phyloP scores from a whole-genome alignment of 192 early-diverging fungal species.

The Backusella australiensis region DNA sequence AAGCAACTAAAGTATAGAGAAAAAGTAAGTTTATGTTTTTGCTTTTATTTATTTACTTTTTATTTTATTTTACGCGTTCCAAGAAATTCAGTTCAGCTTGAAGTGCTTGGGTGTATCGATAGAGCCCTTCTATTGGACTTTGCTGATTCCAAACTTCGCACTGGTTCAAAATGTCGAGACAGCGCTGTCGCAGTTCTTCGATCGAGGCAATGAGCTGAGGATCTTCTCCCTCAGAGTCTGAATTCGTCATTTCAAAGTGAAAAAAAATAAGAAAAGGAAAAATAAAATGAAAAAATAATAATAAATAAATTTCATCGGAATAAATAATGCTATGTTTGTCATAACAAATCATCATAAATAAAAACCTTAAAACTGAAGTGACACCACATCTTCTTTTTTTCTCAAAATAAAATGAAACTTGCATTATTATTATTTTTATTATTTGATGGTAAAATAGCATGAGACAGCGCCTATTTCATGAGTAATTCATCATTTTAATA shows the following conservation, averaged over 20 bases:
- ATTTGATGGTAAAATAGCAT: not conserved
- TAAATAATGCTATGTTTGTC: not conserved
- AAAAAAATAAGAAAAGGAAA: not conserved
- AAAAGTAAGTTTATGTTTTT: not conserved
- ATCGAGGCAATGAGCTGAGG: not conserved
- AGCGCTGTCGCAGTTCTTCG: not conserved
- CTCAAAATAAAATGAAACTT: not conserved
- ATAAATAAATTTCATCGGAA: not conserved
- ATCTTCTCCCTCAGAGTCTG: not conserved
- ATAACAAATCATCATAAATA: not conserved
- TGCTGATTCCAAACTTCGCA: conserved; percentile 12
- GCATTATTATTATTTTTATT: not conserved
- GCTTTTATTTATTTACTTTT: not conserved
- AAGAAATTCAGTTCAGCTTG: conserved; percentile 30
- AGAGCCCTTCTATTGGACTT: conserved; percentile 24
- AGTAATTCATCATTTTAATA: not conserved
- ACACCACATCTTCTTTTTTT: not conserved
- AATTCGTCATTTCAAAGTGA: not conserved
- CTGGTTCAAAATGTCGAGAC: not conserved
- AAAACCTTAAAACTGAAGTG: not conserved
- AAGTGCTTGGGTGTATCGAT: conserved; percentile 24
- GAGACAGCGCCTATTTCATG: not conserved
- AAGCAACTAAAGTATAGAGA: conserved; percentile 20
- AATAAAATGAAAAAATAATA: not conserved
- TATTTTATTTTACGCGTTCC: conserved; percentile 19